Base-by-base conservation (phyloP, 2,329 filamentous ascomycete species). In the Xylaria sp. region DNA sequence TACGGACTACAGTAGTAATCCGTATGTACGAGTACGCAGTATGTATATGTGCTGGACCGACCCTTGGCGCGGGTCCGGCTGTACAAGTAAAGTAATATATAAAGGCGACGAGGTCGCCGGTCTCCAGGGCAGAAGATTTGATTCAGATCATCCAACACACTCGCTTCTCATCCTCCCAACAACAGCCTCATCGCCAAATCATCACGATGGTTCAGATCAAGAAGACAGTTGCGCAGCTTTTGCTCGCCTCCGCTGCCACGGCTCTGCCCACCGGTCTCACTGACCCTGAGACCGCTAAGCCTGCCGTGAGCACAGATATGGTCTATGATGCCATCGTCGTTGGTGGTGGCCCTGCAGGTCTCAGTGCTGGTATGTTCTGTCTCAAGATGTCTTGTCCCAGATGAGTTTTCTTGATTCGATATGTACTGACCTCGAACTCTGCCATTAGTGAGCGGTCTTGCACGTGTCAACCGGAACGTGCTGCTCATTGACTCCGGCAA, bases 401-500 rank as follows among this genome's bases (percentile, higher is more conserved):
- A 52, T 3, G 13, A 7, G 10, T n/a, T 46, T 46, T 46, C 42
- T 46, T n/a, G 42, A n/a, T 6, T 6, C 42, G 10, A 42, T 9
- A 13, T 16, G 37, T 16, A 50, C 63, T 60, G 30, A 62, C 58
- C 11, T 44, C 1, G 9, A 19, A 39, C 39, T 59, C 1, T 61
- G 60, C 52, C 79, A 0, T 56, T 78, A 1, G 64, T 83, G 54
- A 86, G 83, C 58, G 82, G 79, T 48, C 76, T 86, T n/a, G 83
- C 80, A 5, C 80, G 84, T 13, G 83, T 86, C 11, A 77, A 79
- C 10, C 76, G 83, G 11, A 80, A 76, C 4, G 78, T 79, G 0
- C 72, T 85, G 6, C 69, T 87, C 48, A 79, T 86, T 56, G 84
- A 87, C 68, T 84, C 81, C 18, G 80, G 78, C 10, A 74, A 78